A percentile compares a stretch with the other conserved stretches of the same genome.
These are phyloP conservation scores for Metrosideros polymorpha DNA, from an alignment of 441 rosid genomes.

Conservation along the genomic window DNA sequence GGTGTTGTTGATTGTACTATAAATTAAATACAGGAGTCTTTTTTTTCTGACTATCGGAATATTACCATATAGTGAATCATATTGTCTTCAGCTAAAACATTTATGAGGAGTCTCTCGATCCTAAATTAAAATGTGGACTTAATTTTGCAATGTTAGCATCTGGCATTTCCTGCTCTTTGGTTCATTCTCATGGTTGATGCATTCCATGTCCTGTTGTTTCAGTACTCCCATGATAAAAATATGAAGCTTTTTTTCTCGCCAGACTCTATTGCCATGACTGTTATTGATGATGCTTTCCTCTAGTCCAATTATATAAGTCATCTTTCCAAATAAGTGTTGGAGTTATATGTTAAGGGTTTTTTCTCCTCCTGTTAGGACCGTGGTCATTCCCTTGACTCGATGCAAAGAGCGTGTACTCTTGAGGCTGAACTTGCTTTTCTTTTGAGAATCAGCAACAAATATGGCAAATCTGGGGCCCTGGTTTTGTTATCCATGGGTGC, in stretches of 20 bases:
- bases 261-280: background rate
- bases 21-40: background rate
- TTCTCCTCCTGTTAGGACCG: constrained; percentile 36
- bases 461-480: constrained; percentile 91
- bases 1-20: background rate
- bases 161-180: background rate
- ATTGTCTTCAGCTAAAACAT: background rate
- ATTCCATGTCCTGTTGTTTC: background rate
- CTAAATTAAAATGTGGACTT: background rate
- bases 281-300: background rate
- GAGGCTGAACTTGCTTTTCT: constrained; percentile 86
- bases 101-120: background rate
- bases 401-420: constrained; percentile 81
- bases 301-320: background rate
- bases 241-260: background rate
- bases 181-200: background rate
- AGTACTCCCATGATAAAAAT: background rate
- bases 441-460: constrained; percentile 84
- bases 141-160: background rate
- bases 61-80: background rate
- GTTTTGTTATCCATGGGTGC: constrained; percentile 92
- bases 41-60: background rate
- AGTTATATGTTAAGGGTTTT: background rate
- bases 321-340: background rate
- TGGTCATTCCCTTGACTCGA: constrained; percentile 60